phyloP scores from a whole-genome alignment of 2,329 filamentous ascomycete species.

The Clarireedia monteithiana region DNA sequence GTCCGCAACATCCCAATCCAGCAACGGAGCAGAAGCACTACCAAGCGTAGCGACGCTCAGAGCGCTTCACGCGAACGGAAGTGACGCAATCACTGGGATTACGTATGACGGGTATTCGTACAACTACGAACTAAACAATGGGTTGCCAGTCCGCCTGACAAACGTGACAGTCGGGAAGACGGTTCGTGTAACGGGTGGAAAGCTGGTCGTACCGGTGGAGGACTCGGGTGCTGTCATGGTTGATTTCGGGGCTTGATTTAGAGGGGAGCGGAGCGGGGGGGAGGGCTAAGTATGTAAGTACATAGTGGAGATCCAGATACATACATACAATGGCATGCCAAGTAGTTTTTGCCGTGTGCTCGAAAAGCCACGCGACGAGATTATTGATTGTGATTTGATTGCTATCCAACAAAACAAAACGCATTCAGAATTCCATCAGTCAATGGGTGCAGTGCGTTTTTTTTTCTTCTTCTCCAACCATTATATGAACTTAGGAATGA shows the following conservation, averaged over 20 bases:
- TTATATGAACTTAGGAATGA: no score
- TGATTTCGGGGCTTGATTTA: constrained; percentile 11
- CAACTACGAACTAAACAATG: constrained; percentile 49
- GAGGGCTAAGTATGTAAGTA: no score
- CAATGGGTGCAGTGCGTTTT: no score
- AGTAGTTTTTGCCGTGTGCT: no score
- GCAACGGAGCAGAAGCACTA: not conserved
- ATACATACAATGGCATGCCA: no score
- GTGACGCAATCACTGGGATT: constrained; percentile 53
- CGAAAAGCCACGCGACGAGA: no score
- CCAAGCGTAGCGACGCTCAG: constrained; percentile 31
- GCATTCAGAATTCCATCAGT: no score
- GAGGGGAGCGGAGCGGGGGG: no score
- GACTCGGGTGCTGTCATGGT: constrained; percentile 35
- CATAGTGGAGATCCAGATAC: no score
- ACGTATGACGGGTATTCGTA: constrained; percentile 56
- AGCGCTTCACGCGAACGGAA: constrained; percentile 51
- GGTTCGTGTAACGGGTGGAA: constrained; percentile 31
- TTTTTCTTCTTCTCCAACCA: no score
- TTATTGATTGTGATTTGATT: no score
- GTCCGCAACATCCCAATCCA: constrained; percentile 9
- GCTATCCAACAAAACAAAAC: no score
- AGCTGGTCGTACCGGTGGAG: constrained; percentile 32
- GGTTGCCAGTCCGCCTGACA: constrained; percentile 42
- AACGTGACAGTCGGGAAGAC: constrained; percentile 49